These are phyloP conservation scores for Cerrena zonata DNA, from an alignment of 1,284 basidiomycete genomes.

Conservation along the genomic window DNA sequence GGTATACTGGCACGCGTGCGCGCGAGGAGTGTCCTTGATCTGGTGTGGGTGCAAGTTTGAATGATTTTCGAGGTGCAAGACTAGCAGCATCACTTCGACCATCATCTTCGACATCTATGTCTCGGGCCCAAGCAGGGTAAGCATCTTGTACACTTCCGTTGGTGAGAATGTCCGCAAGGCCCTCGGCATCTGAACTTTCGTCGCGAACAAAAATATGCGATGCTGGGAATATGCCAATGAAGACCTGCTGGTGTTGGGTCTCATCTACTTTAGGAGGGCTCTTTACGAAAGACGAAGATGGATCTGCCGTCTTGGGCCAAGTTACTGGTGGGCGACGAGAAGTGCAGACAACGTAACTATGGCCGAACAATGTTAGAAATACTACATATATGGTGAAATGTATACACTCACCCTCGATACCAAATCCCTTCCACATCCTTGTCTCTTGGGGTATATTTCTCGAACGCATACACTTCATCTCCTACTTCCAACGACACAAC, in stretches of 20 bases:
- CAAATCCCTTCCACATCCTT: conserved; percentile 75
- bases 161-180: conserved; percentile 67
- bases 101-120: conserved; percentile 65
- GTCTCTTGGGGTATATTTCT: conserved; percentile 71
- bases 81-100: conserved; percentile 47
- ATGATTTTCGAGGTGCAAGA: conserved; percentile 43
- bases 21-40: conserved; percentile 68
- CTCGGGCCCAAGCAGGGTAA: conserved; percentile 35
- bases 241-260: conserved; percentile 75
- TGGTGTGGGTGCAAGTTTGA: conserved; percentile 65
- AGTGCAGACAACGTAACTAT: conserved; percentile 84
- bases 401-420: conserved; percentile 77
- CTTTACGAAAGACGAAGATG: conserved; percentile 41
- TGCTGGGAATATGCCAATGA: conserved; percentile 93
- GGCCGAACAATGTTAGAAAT: conserved; percentile 1
- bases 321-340: conserved; percentile 64
- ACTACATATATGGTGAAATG: background rate
- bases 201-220: conserved; percentile 87
- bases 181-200: conserved; percentile 84
- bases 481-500: conserved; percentile 84
- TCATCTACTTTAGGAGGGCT: conserved; percentile 60
- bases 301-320: conserved; percentile 54
- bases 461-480: conserved; percentile 94
- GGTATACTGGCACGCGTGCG: conserved; percentile 64
- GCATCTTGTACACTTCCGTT: conserved; percentile 34